Evolutionary conservation across 371 early-diverging fungal species (phyloP).

Genomic region (Enterocytospora artemiae): DNA sequence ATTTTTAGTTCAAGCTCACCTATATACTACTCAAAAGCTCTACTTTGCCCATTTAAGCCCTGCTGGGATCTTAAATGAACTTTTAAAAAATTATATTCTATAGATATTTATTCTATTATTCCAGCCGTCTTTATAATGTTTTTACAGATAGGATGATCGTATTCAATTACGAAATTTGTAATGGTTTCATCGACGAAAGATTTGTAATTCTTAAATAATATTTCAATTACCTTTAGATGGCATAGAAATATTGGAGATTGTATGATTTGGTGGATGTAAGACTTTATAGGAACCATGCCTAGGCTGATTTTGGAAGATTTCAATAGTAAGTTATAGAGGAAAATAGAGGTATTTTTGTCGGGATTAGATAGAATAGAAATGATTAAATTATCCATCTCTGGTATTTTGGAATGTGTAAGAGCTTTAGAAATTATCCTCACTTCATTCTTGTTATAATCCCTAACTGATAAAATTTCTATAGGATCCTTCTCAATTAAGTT

Average conservation of each 20-base stretch:
- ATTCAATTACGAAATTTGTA: no score
- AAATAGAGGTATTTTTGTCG: constrained; percentile 14
- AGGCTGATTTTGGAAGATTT: constrained; percentile 46
- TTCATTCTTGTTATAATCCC: constrained; percentile 32
- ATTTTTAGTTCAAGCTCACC: no score
- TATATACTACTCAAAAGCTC: no score
- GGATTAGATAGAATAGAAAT: constrained; percentile 5
- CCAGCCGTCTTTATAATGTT: no score
- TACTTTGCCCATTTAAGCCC: no score
- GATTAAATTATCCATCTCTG: constrained; percentile 43
- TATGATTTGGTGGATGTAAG: constrained; percentile 23
- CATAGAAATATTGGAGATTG: constrained; percentile 5
- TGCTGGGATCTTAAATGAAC: no score
- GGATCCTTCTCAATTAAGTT: constrained; percentile 5
- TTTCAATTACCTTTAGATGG: constrained; percentile 28
- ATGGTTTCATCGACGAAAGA: no score
- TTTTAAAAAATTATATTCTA: no score
- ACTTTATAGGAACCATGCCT: constrained; percentile 2
- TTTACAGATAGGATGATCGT: no score
- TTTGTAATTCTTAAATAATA: no score
- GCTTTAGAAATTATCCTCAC: constrained; percentile 41
- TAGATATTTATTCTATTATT: no score
- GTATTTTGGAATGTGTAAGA: constrained; percentile 26
- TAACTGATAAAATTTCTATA: constrained; percentile 21
- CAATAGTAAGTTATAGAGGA: constrained; percentile 36